Percentiles rank a stretch among this genome's conserved stretches.
Conservation (phyloP, 2,329 filamentous ascomycete genomes). For the Clonostachys byssicola region DNA sequence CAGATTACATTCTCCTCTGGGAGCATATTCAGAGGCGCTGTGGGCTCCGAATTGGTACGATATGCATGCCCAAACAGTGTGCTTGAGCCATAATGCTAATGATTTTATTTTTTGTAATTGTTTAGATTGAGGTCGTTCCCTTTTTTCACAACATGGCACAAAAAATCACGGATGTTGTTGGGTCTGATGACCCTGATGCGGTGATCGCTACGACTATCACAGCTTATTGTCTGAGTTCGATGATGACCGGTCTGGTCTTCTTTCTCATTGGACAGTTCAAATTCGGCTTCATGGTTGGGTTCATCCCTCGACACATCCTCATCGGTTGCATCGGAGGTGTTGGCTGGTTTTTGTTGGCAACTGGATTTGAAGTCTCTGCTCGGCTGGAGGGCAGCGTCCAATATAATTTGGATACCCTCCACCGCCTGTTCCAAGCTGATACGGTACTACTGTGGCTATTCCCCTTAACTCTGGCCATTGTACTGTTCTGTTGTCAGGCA, state of each 20-base stretch:
- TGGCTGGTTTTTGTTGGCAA: constrained; percentile 89
- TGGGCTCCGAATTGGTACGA: constrained; percentile 86
- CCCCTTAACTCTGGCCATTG: constrained; percentile 71
- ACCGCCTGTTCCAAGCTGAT: constrained; percentile 67
- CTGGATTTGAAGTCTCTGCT: constrained; percentile 90
- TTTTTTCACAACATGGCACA: constrained; percentile 99
- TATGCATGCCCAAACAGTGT: neutral
- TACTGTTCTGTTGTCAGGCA: constrained; percentile 72
- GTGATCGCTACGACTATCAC: constrained; percentile 94
- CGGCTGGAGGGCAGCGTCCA: constrained; percentile 80
- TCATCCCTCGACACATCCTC: constrained; percentile 93
- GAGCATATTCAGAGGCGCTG: constrained; percentile 83
- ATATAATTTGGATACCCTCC: constrained; percentile 73
- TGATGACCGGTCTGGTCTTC: constrained; percentile 88
- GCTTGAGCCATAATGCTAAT: neutral
- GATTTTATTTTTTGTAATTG: constrained; percentile 2
- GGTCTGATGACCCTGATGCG: constrained; percentile 75
- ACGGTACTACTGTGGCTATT: constrained; percentile 81
- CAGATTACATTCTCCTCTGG: constrained; percentile 86
- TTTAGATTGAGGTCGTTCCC: constrained; percentile 88
- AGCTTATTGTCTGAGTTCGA: constrained; percentile 83
- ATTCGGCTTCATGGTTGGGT: constrained; percentile 89
- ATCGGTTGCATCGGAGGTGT: constrained; percentile 98
- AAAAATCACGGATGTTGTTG: constrained; percentile 75
- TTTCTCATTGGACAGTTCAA: constrained; percentile 84